Evolutionary conservation across 1,139 yeast species (phyloP), one percentile per base, ranked within the genome.

Genomic region (Diutina neorugosa): DNA sequence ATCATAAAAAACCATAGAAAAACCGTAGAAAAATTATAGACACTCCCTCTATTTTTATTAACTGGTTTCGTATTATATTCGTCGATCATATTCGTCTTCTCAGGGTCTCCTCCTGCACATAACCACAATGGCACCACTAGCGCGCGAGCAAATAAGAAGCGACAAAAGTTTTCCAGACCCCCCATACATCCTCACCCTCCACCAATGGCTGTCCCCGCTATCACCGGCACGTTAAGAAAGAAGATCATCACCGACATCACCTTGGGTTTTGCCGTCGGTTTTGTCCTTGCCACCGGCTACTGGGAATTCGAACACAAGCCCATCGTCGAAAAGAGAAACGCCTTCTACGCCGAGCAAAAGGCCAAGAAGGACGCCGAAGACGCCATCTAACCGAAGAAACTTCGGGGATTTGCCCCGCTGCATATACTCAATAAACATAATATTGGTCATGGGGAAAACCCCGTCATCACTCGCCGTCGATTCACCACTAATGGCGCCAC

Each of bases 231-330:
- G 61, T 79, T 91, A 60, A 87, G 81, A 75, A 88, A 83, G 77
- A 85, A 83, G 73, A 82, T 88, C 70, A 78, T 86, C 67, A 79
- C 86, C 61, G 97, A 93, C 67, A 81, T 91, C 69, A 60, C 82
- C 63, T 71, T 84, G 61, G 96, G 95, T 59, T 71, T 74, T 58
- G 77, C 65, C 54, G 64, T 68, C 60, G 79, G 79, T 19, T 70
- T 71, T 53, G 75, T 65, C 51, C 55, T 65, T 61, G 73, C 78
- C 63, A 86, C 81, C 56, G 68, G 73, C 59, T 73, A 71, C 69
- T 85, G 86, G 86, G 82, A 90, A 87, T 80, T 81, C 79, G 81
- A 64, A 79, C 97, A 90, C 84, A 82, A 78, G 74, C 81, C 84
- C 51, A 62, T 76, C 60, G 84, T 88, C 57, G 77, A 76, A 61